phyloP scores from a whole-genome alignment of 2,329 filamentous ascomycete genomes.

The Arthroderma uncinatum region DNA sequence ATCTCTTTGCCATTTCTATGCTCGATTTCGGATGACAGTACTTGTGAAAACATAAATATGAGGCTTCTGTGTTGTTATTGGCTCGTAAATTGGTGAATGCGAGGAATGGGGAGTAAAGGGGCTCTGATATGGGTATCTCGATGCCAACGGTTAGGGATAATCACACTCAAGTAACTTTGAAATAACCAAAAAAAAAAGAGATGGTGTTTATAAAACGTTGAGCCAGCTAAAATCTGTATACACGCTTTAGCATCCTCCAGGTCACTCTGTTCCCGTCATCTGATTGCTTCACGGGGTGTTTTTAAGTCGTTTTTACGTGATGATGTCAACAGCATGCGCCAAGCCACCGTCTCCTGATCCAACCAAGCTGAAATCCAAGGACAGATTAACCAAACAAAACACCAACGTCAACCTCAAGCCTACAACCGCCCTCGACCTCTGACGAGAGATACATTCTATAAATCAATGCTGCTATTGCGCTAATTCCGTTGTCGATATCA shows the following conservation, averaged over 20 bases:
- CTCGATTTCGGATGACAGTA: no score
- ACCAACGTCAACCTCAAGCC: background rate
- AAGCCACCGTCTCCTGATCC: conserved; percentile 2
- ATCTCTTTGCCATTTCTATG: no score
- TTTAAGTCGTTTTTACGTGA: background rate
- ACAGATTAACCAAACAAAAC: background rate
- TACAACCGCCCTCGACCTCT: background rate
- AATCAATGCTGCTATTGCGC: background rate
- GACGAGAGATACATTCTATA: background rate
- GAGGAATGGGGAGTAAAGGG: no score
- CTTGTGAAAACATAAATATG: no score
- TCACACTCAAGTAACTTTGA: no score
- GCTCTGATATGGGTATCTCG: no score
- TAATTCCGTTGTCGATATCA: background rate
- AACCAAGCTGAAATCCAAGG: background rate
- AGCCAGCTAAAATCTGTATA: background rate
- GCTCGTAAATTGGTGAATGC: no score
- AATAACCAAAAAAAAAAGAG: no score
- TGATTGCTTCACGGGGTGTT: background rate
- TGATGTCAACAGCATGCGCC: conserved; percentile 3
- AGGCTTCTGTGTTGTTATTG: no score
- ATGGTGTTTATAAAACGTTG: background rate
- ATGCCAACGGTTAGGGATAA: no score
- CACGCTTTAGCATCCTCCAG: background rate
- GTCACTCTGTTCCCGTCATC: background rate